Base-by-base conservation (phyloP, 768 basidiomycete genomes). In the Coprinopsis marcescibilis region DNA sequence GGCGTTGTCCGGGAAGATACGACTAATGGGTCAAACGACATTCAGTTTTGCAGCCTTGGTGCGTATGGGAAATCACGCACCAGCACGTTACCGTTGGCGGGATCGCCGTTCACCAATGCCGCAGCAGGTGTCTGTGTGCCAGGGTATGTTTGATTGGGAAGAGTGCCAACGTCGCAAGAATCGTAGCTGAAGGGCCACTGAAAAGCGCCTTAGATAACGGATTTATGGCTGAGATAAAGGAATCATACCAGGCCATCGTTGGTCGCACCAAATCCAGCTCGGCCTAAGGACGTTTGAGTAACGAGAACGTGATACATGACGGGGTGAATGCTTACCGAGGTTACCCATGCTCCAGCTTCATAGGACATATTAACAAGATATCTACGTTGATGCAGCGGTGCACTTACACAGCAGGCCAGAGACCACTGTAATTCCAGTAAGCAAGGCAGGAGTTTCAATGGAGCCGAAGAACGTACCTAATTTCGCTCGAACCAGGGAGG, bases 81-180 rank as follows among this genome's bases (percentile, higher is more conserved):
- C 50, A 71, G 46, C 43, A 60, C 59, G 44, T 72, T 65, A 47
- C 67, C 62, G 50, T 77, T 62, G 8, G 35, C 58, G 0, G 67
- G 66, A 45, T 76, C 73, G 15, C 72, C 72, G 3, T 67, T 64
- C 29, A 62, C 54, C 40, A 49, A 74, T 3, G 78, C 73, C n/a
- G 73, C 71, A 3, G 66, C 50, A n/a, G 85, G 85, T 2, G 33
- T 75, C 23, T 49, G 50, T 13, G 60, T 65, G 12, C 78, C 85
- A 46, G 83, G 79, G 54, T 79, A 62, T 8, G 83, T 78, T 62
- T 95, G 92, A 60, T 90, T 91, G 7, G 77, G 69, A 3, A 86
- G 64, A 1, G 89, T 91, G 2, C 90, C 89, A 7, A 88, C 75
- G 57, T 92, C 89, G 59, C 90, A 90, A 2, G 77, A 61, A 43